Conservation (phyloP, 257 asterid genomes). For the Paraleonurus japonicus region DNA sequence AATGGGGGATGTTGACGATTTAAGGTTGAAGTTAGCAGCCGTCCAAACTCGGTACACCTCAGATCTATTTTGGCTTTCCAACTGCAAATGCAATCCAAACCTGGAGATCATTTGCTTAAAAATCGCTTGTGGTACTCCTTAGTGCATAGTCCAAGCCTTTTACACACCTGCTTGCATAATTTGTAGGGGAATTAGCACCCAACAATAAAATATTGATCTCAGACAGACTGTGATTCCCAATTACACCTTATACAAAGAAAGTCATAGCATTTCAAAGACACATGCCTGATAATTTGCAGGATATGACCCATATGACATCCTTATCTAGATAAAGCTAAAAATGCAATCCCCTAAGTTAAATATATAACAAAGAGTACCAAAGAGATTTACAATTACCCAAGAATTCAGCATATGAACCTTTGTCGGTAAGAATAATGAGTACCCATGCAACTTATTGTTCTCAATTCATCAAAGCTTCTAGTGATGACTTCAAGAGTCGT, state of each 20-base stretch:
- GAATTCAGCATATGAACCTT: slow-evolving; percentile 12
- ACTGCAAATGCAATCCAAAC: slow-evolving; percentile 63
- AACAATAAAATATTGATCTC: neutral
- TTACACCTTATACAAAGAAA: slow-evolving; percentile 3
- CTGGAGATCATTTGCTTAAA: slow-evolving; percentile 52
- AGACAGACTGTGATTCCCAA: neutral
- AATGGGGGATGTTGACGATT: slow-evolving; percentile 33
- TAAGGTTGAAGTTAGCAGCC: slow-evolving; percentile 52
- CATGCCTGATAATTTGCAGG: slow-evolving; percentile 4
- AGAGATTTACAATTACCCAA: slow-evolving; percentile 5
- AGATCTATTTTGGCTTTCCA: slow-evolving; percentile 57
- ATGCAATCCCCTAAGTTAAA: slow-evolving; percentile 13
- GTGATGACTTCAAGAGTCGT: slow-evolving; percentile 9
- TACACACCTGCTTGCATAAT: slow-evolving; percentile 53
- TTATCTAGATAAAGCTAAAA: slow-evolving; percentile 1
- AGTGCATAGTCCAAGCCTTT: slow-evolving; percentile 71
- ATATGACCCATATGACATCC: slow-evolving; percentile 9
- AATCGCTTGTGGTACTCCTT: slow-evolving; percentile 72
- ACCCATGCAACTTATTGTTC: slow-evolving; percentile 13
- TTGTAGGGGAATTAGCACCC: slow-evolving; percentile 19
- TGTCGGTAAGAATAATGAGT: slow-evolving; percentile 14
- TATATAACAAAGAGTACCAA: slow-evolving; percentile 3
- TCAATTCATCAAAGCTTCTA: slow-evolving; percentile 8
- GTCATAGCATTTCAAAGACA: slow-evolving; percentile 6
- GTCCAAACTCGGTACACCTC: slow-evolving; percentile 83